These are phyloP conservation scores for Dysphania ambrosioides DNA, from an alignment of 148 eudicot species.

Conservation along the genomic window DNA sequence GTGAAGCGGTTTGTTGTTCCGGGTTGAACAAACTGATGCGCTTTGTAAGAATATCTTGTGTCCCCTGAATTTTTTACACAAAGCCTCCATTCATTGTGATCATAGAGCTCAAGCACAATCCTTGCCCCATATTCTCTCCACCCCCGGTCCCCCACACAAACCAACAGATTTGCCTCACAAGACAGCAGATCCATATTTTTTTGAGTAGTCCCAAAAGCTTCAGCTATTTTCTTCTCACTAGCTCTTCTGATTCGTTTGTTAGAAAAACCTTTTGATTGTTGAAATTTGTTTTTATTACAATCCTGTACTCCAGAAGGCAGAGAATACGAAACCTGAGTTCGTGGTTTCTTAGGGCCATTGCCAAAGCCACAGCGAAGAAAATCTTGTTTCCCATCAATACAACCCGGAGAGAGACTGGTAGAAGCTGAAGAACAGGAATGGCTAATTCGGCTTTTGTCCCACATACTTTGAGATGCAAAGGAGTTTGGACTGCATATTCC, in stretches of 20 bases:
- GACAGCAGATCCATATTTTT: conserved; percentile 53
- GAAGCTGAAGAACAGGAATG: conserved; percentile 34
- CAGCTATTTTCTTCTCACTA: conserved; percentile 56
- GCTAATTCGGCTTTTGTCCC: conserved; percentile 35
- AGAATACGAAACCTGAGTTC: conserved; percentile 84
- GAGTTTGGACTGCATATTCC: conserved; percentile 35
- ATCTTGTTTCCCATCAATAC: conserved; percentile 47
- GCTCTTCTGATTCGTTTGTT: conserved; percentile 69
- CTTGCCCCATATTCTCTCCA: conserved; percentile 90
- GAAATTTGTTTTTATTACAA: conserved; percentile 34
- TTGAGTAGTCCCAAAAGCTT: conserved; percentile 38
- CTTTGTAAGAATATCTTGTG: conserved; percentile 67
- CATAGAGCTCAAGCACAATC: conserved; percentile 59
- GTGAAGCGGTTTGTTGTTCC: conserved; percentile 86
- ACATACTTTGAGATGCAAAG: conserved; percentile 37
- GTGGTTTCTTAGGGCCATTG: conserved; percentile 82
- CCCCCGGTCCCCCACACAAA: conserved; percentile 63
- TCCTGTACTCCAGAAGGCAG: conserved; percentile 58
- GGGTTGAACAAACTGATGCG: conserved; percentile 68
- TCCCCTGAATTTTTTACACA: conserved; percentile 61
- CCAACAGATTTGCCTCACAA: conserved; percentile 72
- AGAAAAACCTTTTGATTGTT: conserved; percentile 49
- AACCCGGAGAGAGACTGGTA: conserved; percentile 35
- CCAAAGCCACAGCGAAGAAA: conserved; percentile 45
- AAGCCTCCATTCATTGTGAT: conserved; percentile 81